These are phyloP conservation scores for Lactarius deliciosus DNA, from an alignment of 768 basidiomycete species.

Conservation along the genomic window DNA sequence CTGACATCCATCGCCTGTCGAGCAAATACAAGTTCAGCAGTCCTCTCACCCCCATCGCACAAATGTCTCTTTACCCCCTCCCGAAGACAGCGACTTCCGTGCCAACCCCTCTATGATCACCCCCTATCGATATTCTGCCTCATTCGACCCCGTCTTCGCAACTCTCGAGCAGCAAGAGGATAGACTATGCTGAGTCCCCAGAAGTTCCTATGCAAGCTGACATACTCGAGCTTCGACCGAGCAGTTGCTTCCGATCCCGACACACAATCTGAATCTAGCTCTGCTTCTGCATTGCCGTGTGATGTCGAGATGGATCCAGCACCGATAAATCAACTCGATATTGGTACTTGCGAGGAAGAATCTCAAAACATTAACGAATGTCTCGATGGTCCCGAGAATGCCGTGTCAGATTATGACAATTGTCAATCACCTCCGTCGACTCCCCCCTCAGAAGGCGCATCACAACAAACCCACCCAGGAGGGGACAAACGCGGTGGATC, in stretches of 20 bases:
- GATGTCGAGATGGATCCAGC: constrained; percentile 23
- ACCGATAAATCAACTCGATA: constrained; percentile 15
- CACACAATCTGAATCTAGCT: constrained; percentile 24
- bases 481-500: constrained; percentile 28
- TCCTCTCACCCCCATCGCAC: constrained; percentile 18
- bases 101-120: constrained; percentile 15
- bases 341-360: constrained; percentile 7
- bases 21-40: constrained; percentile 20
- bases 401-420: constrained; percentile 16
- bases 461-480: constrained; percentile 13
- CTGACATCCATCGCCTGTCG: constrained; percentile 18
- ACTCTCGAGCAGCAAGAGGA: constrained; percentile 19
- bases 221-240: constrained; percentile 21
- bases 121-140: constrained; percentile 25
- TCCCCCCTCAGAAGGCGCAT: constrained; percentile 30
- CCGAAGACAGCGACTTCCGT: constrained; percentile 19
- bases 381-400: constrained; percentile 13
- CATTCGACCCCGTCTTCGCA: constrained; percentile 23
- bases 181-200: constrained; percentile 17
- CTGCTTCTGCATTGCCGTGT: constrained; percentile 12
- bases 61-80: constrained; percentile 12
- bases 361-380: constrained; percentile 7
- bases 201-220: constrained; percentile 23
- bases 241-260: constrained; percentile 23
- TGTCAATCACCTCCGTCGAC: constrained; percentile 10